Base-by-base conservation (phyloP, 768 basidiomycete species). In the Pholiota conissans region DNA sequence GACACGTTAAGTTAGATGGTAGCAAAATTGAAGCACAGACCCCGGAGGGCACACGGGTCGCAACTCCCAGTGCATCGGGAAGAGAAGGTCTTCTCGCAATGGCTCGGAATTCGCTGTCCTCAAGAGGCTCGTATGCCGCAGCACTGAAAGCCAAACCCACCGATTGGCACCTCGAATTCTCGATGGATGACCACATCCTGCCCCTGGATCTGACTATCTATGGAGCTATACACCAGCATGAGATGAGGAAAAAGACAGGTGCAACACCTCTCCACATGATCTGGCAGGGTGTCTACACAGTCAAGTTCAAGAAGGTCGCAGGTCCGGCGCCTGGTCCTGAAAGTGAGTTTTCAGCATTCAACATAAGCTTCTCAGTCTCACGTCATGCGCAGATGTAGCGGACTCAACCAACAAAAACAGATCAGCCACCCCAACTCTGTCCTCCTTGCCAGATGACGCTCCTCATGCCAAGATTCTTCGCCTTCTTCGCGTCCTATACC, bases 111-210 rank as follows among this genome's bases (percentile, higher is more conserved):
- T 61, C 74, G 0, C 61, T 69, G 8, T 69, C 76, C 28, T 70
- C 67, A 49, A 74, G 81, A 61, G 77, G 82, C 0, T 98, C 97
- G 1, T 99, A 99, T 70, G 97, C 97, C 28, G 89, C 94, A 3
- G 95, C 95, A 11, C 80, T 98, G 56, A 97, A 94, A 74, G 78
- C 93, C 0, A 94, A 93, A 67, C 95, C 96, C 3, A 85, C 84
- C 14, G 96, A 98, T 67, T 99, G 94, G 93, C 95, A 99, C 70
- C 84, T 98, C 51, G 90, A 97, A 72, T 98, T 99, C 73, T 90
- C 84, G 8, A 90, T 98, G 85, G 93, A 93, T 67, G 95, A 94
- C 59, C 87, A 92, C 46, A 73, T 84, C 20, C 75, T 98, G 16
- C 89, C 91, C 0, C 73, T 95, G 57, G 91, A 95, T 69, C 79